Percentiles rank a stretch among this genome's conserved stretches.
Evolutionary conservation across 148 eudicot genomes (phyloP).

Genomic region (Rhododendron vialii): DNA sequence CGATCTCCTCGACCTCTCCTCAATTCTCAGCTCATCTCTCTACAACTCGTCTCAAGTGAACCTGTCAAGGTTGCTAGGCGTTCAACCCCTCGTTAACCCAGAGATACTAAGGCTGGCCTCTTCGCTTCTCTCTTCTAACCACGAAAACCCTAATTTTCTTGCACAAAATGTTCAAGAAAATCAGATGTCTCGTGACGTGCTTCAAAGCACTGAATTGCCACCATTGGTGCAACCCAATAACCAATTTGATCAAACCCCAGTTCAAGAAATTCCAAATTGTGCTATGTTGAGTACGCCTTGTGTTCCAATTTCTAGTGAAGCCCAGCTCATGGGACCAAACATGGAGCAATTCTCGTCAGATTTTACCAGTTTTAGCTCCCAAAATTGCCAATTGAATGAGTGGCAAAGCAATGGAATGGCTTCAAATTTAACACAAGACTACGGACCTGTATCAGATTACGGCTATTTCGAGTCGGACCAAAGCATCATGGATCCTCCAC

Average conservation of each 20-base stretch:
- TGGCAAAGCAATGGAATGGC: conserved; percentile 40
- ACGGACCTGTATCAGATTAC: conserved; percentile 15
- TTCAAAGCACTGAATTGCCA: conserved; percentile 27
- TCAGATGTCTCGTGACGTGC: conserved; percentile 19
- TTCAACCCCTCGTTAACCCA: conserved; percentile 56
- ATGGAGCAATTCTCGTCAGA: conserved; percentile 36
- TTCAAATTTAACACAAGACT: conserved; percentile 17
- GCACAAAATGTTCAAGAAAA: conserved; percentile 31
- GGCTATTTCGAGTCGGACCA: conserved; percentile 38
- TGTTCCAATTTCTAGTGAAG: conserved; percentile 32
- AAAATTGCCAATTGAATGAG: conserved; percentile 27
- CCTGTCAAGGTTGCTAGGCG: conserved; percentile 52
- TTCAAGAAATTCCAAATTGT: conserved; percentile 28
- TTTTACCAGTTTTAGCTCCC: conserved; percentile 24
- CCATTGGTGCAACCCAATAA: conserved; percentile 16
- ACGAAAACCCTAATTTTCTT: conserved; percentile 31
- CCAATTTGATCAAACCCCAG: conserved; percentile 36
- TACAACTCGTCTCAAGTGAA: conserved; percentile 50
- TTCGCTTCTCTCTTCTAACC: conserved; percentile 48
- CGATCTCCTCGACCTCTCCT: conserved; percentile 71
- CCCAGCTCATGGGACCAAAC: conserved; percentile 47
- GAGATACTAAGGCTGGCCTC: conserved; percentile 60
- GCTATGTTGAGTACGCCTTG: no score
- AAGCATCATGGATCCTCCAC: conserved; percentile 23
- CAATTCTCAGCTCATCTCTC: conserved; percentile 44